These are phyloP conservation scores for Trichoderma hamatum DNA, from an alignment of 2,329 filamentous ascomycete genomes.

Conservation along the genomic window DNA sequence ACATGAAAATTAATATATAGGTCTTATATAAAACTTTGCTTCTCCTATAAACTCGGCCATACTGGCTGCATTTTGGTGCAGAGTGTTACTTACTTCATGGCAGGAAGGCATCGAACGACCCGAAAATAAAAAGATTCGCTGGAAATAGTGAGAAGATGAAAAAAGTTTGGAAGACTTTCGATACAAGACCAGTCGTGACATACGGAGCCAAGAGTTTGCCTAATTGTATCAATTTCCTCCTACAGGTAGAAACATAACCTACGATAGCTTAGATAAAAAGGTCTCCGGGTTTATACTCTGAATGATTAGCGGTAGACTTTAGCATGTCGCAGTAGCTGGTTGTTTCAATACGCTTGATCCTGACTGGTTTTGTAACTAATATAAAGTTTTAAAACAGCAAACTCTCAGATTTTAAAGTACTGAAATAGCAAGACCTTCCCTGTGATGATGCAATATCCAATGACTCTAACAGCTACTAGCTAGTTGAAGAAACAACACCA, in stretches of 20 bases:
- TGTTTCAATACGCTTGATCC: not conserved
- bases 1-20: too few species aligned
- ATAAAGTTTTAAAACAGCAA: too few species aligned
- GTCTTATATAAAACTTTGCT: too few species aligned
- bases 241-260: not conserved
- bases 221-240: not conserved
- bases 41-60: too few species aligned
- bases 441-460: not conserved
- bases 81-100: too few species aligned
- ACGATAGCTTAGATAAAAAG: not conserved
- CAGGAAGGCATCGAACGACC: not conserved
- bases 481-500: too few species aligned
- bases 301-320: not conserved
- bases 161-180: too few species aligned
- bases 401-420: too few species aligned
- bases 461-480: too few species aligned
- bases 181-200: not conserved
- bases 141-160: not conserved
- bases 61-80: too few species aligned
- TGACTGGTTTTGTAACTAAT: too few species aligned
- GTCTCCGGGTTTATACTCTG: not conserved
- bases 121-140: not conserved
- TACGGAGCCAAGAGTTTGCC: not conserved
- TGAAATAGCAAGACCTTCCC: not conserved
- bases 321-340: rapidly evolving